These are phyloP conservation scores for Silene coronaria DNA, from an alignment of 179 eudicot genomes.

Conservation along the genomic window DNA sequence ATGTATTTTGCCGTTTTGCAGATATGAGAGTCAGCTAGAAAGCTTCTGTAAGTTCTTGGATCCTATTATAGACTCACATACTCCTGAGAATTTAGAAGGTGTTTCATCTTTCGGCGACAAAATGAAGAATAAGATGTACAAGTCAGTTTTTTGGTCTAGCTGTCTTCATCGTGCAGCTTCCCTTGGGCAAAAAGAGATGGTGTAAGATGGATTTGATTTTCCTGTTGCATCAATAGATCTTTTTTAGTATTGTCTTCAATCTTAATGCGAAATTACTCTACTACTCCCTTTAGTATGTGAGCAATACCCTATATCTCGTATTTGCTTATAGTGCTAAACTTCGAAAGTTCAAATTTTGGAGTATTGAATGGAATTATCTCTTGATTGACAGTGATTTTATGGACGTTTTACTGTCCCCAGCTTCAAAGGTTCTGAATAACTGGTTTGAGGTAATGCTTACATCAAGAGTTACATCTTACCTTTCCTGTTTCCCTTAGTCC, in stretches of 20 bases:
- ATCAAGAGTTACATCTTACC: conserved; percentile 1
- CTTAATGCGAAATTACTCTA: neutral
- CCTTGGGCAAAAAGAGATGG: conserved; percentile 83
- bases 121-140: conserved; percentile 57
- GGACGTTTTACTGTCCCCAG: conserved; percentile 89
- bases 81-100: conserved; percentile 68
- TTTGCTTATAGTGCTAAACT: neutral
- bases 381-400: conserved; percentile 64
- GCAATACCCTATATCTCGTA: neutral
- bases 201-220: conserved; percentile 47
- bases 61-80: conserved; percentile 67
- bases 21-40: conserved; percentile 84
- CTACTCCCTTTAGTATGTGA: neutral
- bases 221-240: neutral
- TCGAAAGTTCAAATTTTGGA: neutral
- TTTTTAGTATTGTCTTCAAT: neutral
- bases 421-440: conserved; percentile 89
- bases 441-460: conserved; percentile 83
- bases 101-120: conserved; percentile 48
- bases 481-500: neutral
- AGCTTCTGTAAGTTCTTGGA: conserved; percentile 86
- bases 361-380: neutral
- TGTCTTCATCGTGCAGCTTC: conserved; percentile 60
- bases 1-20: conserved; percentile 21
- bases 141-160: conserved; percentile 73